Conservation (phyloP, 257 asterid genomes). For the Leptodermis oblonga region DNA sequence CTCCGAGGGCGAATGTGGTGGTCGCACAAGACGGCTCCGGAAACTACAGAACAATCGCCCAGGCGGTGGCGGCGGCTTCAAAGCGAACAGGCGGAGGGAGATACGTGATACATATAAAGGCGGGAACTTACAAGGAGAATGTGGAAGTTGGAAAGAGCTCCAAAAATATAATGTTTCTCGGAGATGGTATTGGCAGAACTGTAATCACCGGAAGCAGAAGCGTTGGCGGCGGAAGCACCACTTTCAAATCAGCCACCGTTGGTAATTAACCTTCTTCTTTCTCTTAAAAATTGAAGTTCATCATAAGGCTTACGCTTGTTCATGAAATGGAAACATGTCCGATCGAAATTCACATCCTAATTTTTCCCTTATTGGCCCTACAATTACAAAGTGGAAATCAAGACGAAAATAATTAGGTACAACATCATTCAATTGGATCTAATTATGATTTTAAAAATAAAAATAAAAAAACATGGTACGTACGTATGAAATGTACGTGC, state of each 20-base stretch:
- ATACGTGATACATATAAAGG: constrained; percentile 66
- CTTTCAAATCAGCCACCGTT: constrained; percentile 73
- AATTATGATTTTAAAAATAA: no score
- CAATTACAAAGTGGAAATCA: background rate
- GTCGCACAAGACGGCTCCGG: constrained; percentile 56
- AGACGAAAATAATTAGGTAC: background rate
- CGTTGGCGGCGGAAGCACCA: constrained; percentile 68
- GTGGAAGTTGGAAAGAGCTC: constrained; percentile 42
- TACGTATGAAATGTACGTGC: background rate
- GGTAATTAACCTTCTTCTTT: constrained; percentile 28
- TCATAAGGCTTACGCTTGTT: background rate
- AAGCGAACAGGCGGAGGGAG: constrained; percentile 44
- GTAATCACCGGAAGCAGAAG: constrained; percentile 82
- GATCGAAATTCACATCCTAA: background rate
- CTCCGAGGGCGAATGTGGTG: constrained; percentile 41
- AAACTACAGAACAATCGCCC: constrained; percentile 44
- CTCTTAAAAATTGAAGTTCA: no score
- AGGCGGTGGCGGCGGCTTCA: constrained; percentile 50
- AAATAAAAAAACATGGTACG: no score
- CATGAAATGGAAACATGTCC: background rate
- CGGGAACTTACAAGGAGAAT: constrained; percentile 69
- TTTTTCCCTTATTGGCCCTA: background rate
- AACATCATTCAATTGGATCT: background rate
- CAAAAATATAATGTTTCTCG: constrained; percentile 67
- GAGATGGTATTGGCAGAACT: constrained; percentile 85